Evolutionary conservation across 345 rosid genomes (phyloP).

Genomic region (Kandelia obovata): DNA sequence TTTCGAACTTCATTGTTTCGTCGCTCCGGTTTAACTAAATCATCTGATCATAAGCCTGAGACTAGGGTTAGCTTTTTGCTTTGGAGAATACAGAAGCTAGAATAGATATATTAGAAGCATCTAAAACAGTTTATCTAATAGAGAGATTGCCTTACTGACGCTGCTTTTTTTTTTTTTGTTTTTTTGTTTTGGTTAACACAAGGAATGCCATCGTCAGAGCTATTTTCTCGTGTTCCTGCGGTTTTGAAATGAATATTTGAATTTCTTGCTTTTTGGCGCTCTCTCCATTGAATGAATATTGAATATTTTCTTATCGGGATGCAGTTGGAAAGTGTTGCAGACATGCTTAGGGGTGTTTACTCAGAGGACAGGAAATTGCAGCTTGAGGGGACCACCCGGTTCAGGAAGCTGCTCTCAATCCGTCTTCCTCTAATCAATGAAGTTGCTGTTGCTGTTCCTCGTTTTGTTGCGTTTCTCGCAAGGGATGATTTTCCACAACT

Average conservation of each 20-base stretch:
- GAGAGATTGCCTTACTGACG: too few relatives aligned
- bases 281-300: neutral
- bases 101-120: too few relatives aligned
- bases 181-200: neutral
- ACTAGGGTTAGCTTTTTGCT: too few relatives aligned
- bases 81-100: too few relatives aligned
- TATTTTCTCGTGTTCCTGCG: neutral
- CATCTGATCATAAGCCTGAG: too few relatives aligned
- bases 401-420: conserved; percentile 29
- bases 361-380: conserved; percentile 16
- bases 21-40: too few relatives aligned
- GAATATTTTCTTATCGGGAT: neutral
- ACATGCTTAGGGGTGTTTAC: conserved; percentile 24
- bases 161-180: too few relatives aligned
- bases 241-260: neutral
- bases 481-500: conserved; percentile 31
- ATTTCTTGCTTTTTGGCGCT: neutral
- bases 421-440: conserved; percentile 28
- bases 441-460: conserved; percentile 31
- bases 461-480: conserved; percentile 25
- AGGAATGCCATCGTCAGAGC: neutral
- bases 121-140: too few relatives aligned
- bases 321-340: conserved; percentile 26
- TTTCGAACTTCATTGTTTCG: neutral
- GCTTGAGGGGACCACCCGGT: conserved; percentile 27